These are phyloP conservation scores for Epichloe aotearoae DNA, from an alignment of 2,329 filamentous ascomycete genomes.

Conservation along the genomic window DNA sequence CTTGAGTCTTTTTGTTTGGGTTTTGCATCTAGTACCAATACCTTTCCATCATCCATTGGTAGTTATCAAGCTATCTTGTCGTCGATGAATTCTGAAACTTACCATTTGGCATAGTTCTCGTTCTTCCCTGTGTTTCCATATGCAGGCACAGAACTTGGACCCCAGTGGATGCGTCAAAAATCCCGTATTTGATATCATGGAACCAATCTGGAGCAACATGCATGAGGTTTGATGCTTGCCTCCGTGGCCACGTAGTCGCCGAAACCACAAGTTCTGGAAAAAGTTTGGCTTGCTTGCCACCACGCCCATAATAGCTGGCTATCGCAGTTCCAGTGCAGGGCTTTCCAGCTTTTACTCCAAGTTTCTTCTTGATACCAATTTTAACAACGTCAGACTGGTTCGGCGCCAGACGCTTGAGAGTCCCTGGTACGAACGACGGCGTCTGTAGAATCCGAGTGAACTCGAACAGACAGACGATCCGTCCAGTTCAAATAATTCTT, in stretches of 20 bases:
- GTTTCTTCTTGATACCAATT: slow-evolving; percentile 4
- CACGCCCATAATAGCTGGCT: neutral
- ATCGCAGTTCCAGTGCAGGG: neutral
- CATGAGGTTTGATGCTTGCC: neutral
- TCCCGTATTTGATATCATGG: slow-evolving; percentile 40
- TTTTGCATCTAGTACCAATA: neutral
- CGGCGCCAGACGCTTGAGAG: slow-evolving; percentile 4
- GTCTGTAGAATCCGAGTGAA: neutral
- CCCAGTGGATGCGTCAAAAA: slow-evolving; percentile 44
- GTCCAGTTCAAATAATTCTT: neutral
- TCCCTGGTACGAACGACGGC: neutral
- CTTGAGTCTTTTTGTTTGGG: slow-evolving; percentile 11
- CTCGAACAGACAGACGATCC: slow-evolving; percentile 1
- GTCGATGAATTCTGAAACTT: slow-evolving; percentile 20
- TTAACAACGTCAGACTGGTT: slow-evolving; percentile 3
- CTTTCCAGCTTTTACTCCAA: neutral
- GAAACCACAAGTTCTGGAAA: slow-evolving; percentile 2
- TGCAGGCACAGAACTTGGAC: slow-evolving; percentile 39
- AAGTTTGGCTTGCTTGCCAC: neutral
- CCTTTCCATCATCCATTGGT: slow-evolving; percentile 3
- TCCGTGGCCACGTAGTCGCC: neutral
- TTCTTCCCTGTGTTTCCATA: slow-evolving; percentile 32
- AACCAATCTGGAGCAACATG: slow-evolving; percentile 28
- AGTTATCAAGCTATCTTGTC: too few relatives aligned
- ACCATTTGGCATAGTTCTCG: slow-evolving; percentile 30